Evolutionary conservation across 352 stramenopile species (phyloP), one percentile per base, ranked within the genome.

Genomic region (Pythium monospermum): DNA sequence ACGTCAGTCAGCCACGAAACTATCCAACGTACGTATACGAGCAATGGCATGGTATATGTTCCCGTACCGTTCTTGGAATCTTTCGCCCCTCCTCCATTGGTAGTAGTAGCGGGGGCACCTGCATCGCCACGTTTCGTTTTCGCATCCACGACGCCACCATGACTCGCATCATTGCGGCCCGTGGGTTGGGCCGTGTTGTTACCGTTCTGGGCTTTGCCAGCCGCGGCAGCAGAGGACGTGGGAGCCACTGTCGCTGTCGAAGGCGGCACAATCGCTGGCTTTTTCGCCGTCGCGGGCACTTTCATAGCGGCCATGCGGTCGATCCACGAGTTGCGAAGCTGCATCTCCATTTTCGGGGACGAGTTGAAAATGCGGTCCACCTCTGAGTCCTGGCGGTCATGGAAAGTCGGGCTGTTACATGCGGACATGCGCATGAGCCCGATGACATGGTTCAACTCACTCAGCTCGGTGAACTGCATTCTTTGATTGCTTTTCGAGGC

Each of bases 381-480:
- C 67, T 94, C 84, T 52, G 84, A 94, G 74, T 94, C 84, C 59
- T 92, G 82, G 0, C 84, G 84, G 65, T 94, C 84, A 55, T 94
- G 84, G 66, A 94, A 94, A 32, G 79, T 91, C 15, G 84, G 84
- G 61, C 84, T 94, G 56, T 85, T 93, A 69, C 84, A 90, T 15
- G 84, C 65, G 15, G 74, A 66, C 19, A 91, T 62, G 31, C 84
- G 77, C 81, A 91, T 86, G 55, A 94, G 76, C 12, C 72, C 76
- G 38, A 94, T 83, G 39, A 91, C 66, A 53, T 85, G 73, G 64
- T 87, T 89, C 4, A 94, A 65, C 64, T 94, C 84, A 49, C 84
- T 94, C 38, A 92, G 66, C 70, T 94, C 84, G 19, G 84, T 91
- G 51, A 94, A 90, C 82, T 94, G 84, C 84, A 94, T 94, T 13